Base-by-base conservation (phyloP, 169 alveolate species). In the Plasmodium gallinaceum region DNA sequence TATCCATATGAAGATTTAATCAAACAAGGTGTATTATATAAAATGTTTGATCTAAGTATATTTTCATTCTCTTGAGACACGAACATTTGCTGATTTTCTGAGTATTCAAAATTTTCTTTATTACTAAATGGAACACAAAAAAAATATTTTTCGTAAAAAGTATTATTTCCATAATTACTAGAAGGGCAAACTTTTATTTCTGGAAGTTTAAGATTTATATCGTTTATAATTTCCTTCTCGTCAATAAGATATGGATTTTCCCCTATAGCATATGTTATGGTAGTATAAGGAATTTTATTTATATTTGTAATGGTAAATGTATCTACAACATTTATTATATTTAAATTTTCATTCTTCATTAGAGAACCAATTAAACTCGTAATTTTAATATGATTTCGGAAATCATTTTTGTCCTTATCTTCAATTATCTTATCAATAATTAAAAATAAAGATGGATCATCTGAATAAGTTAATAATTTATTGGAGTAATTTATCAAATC, bases 1-100 rank as follows among this genome's bases (percentile, higher is more conserved):
- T 83, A 83, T 45, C 91, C 91, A 24, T 83, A 66, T n/a, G 91
- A 83, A 37, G 85, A 68, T 68, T 83, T 83, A 83, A 83, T 83
- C 64, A 83, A 83, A 46, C 91, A 83, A 43, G 91, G 91, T 48
- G 39, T 83, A 12, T 60, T 83, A 83, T 62, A 83, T 39, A 83
- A 46, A 51, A 83, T 71, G 37, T 12, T 66, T 42, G 52, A 60
- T 57, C 46, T 83, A 22, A 68, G 26, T 54, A 43, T 22, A 42
- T 83, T 39, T 62, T 66, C 26, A 68, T 68, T 69, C 37, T 83
- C 85, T 26, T 83, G 85, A 37, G 80, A 66, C 24, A 68, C 43
- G 68, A 83, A 83, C 83, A 57, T 66, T 57, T 70, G 68, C 22
- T 83, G 18, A 51, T 60, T 83, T 58, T 83, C 72, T 12, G 91